Base-by-base conservation (phyloP, 192 early-diverging fungal species). In the Coemansia sp. region DNA sequence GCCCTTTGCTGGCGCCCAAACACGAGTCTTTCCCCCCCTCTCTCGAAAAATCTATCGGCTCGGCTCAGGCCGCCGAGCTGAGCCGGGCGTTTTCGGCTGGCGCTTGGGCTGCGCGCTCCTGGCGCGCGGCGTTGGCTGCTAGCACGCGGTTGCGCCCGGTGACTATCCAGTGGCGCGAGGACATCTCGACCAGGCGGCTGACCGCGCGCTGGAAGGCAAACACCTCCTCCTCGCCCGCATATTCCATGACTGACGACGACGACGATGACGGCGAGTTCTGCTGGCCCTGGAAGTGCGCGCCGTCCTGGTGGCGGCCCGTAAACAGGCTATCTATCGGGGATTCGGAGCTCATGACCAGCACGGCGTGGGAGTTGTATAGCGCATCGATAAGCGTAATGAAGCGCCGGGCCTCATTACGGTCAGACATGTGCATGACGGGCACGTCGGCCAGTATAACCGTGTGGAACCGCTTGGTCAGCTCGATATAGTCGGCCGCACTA, bases 201-300 rank as follows among this genome's bases (percentile, higher is more conserved):
- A 96, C 62, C 5, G 95, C 92, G 38, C 95, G 75, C 68, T 90
- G 86, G 47, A 98, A 94, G 11, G 95, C 93, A 84, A 98, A 98
- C 9, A 84, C 81, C 58, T 98, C 95, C 61, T 98, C 95, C 33
- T 90, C 83, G 16, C 90, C 90, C 6, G 62, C 51, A 54, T 55
- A 60, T 19, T 35, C 32, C 10, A 38, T 22, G 5, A 59, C 38
- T 41, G 38, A 51, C 20, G 5, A 33, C 5, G 47, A 26, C 27
- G 36, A 33, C 14, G 18, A 83, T 79, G 51, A 88, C 87, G 19
- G 88, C 78, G 3, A 86, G 74, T 46, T 68, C 78, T 21, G 72
- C 70, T 19, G 76, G 14, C 33, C 28, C 2, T 17, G 30, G 4
- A 13, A 4, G 16, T 26, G 60, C 34, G 43, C 58, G 27, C 71